Conservation (phyloP, 2,329 filamentous ascomycete genomes). For the Chaetomium strumarium region DNA sequence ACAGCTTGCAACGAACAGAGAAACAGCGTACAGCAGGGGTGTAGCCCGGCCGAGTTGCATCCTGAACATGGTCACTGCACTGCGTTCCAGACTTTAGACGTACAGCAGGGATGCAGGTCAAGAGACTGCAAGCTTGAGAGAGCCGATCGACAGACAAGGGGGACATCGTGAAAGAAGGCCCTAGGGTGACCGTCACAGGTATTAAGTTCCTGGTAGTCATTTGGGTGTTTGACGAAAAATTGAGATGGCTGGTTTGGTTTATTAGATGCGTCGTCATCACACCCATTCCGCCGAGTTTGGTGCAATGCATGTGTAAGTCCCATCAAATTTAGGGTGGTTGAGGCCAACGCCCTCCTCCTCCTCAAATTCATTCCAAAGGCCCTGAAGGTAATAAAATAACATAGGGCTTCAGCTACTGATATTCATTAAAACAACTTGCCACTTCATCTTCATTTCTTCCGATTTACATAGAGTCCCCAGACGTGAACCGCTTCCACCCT, state of each 20-base stretch:
- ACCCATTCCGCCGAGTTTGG: no score
- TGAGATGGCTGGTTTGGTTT: constrained; percentile 4
- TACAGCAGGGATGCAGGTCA: constrained; percentile 8
- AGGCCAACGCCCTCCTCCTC: no score
- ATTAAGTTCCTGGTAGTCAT: not conserved
- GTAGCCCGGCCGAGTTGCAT: constrained; percentile 29
- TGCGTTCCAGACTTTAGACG: not conserved
- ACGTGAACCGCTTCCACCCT: no score
- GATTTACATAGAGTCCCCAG: no score
- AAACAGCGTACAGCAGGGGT: constrained; percentile 25
- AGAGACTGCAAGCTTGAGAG: not conserved
- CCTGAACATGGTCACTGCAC: constrained; percentile 15
- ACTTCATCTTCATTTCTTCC: no score
- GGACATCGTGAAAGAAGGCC: constrained; percentile 1
- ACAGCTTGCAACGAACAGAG: constrained; percentile 20
- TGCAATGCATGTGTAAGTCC: no score
- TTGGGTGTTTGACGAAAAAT: not conserved
- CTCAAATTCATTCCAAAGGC: no score
- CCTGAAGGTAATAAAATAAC: no score
- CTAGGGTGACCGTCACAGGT: not conserved
- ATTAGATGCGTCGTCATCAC: no score
- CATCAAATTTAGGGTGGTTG: no score
- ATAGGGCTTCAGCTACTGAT: no score
- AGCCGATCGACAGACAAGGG: not conserved
- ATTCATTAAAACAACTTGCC: no score